These are phyloP conservation scores for Periglandula ipomoeae DNA, from an alignment of 2,329 filamentous ascomycete genomes.

Conservation along the genomic window DNA sequence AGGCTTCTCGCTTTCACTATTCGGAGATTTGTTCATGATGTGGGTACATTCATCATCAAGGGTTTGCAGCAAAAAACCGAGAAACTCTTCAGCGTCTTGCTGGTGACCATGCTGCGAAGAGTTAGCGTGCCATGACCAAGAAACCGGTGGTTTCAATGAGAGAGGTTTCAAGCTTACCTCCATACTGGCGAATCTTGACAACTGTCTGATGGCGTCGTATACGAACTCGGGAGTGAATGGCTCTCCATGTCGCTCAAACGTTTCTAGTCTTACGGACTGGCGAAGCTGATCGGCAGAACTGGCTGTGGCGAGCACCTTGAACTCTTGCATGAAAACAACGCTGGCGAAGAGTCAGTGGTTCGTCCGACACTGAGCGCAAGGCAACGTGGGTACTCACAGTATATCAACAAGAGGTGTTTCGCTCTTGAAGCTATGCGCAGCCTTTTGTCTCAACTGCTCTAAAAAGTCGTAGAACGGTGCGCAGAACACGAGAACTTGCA, in stretches of 20 bases:
- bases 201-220: constrained; percentile 80
- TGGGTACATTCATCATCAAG: constrained; percentile 86
- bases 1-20: constrained; percentile 31
- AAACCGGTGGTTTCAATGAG: not conserved
- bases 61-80: constrained; percentile 85
- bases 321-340: constrained; percentile 95
- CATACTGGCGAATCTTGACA: constrained; percentile 88
- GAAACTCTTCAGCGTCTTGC: constrained; percentile 94
- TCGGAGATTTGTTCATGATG: constrained; percentile 46
- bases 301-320: constrained; percentile 75
- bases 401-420: constrained; percentile 90
- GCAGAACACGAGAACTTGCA: constrained; percentile 93
- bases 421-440: constrained; percentile 86
- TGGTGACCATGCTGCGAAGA: constrained; percentile 71
- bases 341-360: constrained; percentile 29
- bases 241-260: constrained; percentile 84
- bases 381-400: constrained; percentile 50
- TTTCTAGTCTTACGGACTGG: constrained; percentile 65
- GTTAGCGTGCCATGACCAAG: not conserved
- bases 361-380: not conserved
- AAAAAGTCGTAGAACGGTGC: constrained; percentile 91
- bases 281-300: constrained; percentile 64
- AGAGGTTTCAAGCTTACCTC: constrained; percentile 44
- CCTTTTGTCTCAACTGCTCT: constrained; percentile 74
- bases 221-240: constrained; percentile 90